Base-by-base conservation (phyloP, 1,139 yeast species). In the Magnusiomyces clavatus region DNA sequence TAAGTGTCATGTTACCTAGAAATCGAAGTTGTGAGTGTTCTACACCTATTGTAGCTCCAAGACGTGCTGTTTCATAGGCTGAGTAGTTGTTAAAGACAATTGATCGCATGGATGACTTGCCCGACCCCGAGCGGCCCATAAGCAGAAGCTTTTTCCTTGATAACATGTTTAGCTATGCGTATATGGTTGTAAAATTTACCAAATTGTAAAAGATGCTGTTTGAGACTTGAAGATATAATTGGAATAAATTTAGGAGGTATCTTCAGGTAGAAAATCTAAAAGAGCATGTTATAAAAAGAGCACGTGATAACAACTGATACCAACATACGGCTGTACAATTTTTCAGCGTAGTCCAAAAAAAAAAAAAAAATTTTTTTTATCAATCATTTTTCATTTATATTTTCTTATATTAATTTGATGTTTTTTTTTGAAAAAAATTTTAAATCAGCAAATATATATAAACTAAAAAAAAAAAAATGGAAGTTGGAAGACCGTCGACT, bases 21-120 rank as follows among this genome's bases (percentile, higher is more conserved):
- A 92, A 90, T 53, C 97, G 74, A 51, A 92, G 73, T 69, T 92
- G 96, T 3, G 97, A 89, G 65, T 92, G 97, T 65, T 94, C 98
- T 29, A 92, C 97, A 64, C 94, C 98, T 56, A 94, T 90, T 0
- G 98, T 92, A 24, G 98, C 98, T 0, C 98, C 98, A 14, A 92
- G 71, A 56, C 98, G 75, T 59, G 97, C 77, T 1, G 99, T 92
- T 64, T 92, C 98, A 64, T 90, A 87, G 0, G 99, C 98, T 2
- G 96, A 86, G 69, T 92, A 94, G 66, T 94, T 92, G 64, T 92
- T 82, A 68, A 92, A 92, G 60, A 92, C 92, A 57, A 92, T 92
- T 48, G 96, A 87, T 61, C 98, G 76, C 99, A 92, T 92, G 11
- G 97, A 89, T 6, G 96, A 87, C 68, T 92, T 92, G 2, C 99